Percentiles rank a stretch among this genome's conserved stretches.
Conservation (phyloP, 164 flowering plant genomes). For the Nymphaea colorata region DNA sequence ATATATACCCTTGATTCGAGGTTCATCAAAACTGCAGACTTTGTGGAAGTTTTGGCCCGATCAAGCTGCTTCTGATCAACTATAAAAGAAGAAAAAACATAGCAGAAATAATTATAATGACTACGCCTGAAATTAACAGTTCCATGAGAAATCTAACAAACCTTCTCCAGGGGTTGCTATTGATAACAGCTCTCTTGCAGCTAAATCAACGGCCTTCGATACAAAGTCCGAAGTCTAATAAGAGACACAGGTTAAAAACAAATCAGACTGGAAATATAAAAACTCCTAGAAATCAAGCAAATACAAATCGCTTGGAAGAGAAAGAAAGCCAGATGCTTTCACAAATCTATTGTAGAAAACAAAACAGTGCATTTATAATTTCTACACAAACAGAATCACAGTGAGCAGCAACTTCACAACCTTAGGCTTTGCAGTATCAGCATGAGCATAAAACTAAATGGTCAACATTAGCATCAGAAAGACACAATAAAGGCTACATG, state of each 20-base stretch:
- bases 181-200: constrained; percentile 41
- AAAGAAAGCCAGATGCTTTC: too few relatives aligned
- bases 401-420: too few relatives aligned
- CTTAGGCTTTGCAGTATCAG: too few relatives aligned
- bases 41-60: constrained; percentile 73
- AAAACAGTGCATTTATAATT: too few relatives aligned
- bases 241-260: background rate
- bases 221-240: constrained; percentile 42
- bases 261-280: background rate
- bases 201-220: constrained; percentile 48
- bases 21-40: constrained; percentile 74
- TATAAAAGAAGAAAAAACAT: constrained; percentile 3
- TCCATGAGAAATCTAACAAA: constrained; percentile 8
- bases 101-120: constrained; percentile 4
- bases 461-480: too few relatives aligned
- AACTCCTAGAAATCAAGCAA: background rate
- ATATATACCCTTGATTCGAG: constrained; percentile 73
- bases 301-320: background rate
- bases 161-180: constrained; percentile 58
- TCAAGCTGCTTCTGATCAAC: constrained; percentile 35
- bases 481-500: too few relatives aligned
- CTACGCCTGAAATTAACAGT: background rate
- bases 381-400: too few relatives aligned
- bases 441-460: too few relatives aligned
- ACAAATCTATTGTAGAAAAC: too few relatives aligned